These are phyloP conservation scores for Leucosporidium creatinivorum DNA, from an alignment of 768 basidiomycete species.

Conservation along the genomic window DNA sequence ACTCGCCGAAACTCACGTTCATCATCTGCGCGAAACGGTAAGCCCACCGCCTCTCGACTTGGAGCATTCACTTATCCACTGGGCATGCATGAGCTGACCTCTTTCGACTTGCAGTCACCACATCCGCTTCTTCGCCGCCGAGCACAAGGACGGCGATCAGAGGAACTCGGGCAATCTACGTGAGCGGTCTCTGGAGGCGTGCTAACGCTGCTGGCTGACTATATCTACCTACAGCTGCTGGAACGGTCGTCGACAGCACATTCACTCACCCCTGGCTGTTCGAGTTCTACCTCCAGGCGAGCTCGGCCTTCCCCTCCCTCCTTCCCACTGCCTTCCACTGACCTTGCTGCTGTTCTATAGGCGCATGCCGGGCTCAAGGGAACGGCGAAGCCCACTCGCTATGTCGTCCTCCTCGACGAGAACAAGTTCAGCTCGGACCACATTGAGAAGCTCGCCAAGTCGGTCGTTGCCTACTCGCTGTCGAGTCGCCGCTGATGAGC, in stretches of 20 bases:
- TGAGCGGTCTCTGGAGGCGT: too few species aligned
- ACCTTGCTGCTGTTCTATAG: conserved; percentile 13
- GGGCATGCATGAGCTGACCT: neutral
- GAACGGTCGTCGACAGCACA: conserved; percentile 19
- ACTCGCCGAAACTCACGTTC: conserved; percentile 23
- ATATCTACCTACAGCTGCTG: conserved; percentile 17
- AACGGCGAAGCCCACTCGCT: conserved; percentile 33
- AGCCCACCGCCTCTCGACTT: too few species aligned
- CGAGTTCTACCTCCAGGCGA: conserved; percentile 7
- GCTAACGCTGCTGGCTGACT: too few species aligned
- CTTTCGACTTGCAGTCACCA: conserved; percentile 5
- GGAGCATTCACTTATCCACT: too few species aligned
- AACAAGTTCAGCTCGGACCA: conserved; percentile 24
- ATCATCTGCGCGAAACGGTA: conserved; percentile 30
- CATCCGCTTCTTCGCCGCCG: conserved; percentile 20
- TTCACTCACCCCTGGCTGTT: conserved; percentile 14
- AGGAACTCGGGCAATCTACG: conserved; percentile 25
- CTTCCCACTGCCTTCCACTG: neutral
- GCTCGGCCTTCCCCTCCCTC: neutral
- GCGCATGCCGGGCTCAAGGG: conserved; percentile 33
- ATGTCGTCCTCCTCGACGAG: conserved; percentile 34
- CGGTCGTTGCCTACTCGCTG: too few species aligned
- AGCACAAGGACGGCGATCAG: conserved; percentile 10
- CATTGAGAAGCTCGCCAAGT: conserved; percentile 27
- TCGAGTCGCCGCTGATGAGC: too few species aligned